Conservation (phyloP, 495 filamentous ascomycete genomes). For the Penicillium tannophilum region DNA sequence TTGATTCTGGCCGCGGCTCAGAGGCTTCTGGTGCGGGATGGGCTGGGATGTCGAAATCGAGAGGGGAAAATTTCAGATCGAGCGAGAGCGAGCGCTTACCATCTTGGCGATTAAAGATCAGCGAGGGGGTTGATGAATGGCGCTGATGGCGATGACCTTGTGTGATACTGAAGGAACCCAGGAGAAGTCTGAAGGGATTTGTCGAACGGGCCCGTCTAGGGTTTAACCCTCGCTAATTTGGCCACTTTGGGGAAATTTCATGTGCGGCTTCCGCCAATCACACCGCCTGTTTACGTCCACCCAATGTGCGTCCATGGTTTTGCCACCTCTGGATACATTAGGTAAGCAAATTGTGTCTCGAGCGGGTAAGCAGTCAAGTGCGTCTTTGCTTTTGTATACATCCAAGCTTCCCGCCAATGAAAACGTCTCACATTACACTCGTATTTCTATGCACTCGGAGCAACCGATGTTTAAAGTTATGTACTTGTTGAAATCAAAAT, state of each 20-base stretch:
- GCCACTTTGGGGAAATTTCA: constrained; percentile 23
- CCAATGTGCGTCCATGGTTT: constrained; percentile 10
- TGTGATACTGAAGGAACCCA: constrained; percentile 40
- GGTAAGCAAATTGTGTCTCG: constrained; percentile 1
- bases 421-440: constrained; percentile 25
- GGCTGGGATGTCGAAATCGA: constrained; percentile 12
- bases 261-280: constrained; percentile 31
- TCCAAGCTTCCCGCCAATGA: neutral
- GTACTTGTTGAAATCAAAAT: constrained; percentile 23
- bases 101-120: constrained; percentile 56
- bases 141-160: constrained; percentile 54
- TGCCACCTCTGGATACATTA: constrained; percentile 6
- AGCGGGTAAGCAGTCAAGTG: constrained; percentile 28
- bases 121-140: constrained; percentile 49
- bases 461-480: constrained; percentile 10
- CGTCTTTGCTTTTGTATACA: constrained; percentile 8
- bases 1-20: neutral
- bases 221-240: constrained; percentile 48
- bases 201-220: constrained; percentile 41
- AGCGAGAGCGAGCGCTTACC: constrained; percentile 36
- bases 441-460: constrained; percentile 13
- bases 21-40: constrained; percentile 3
- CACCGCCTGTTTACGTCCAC: constrained; percentile 8
- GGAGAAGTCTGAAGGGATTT: constrained; percentile 46
- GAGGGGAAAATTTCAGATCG: constrained; percentile 10